Conservation (phyloP, 2,329 filamentous ascomycete genomes). For the Lachnellula hyalina region DNA sequence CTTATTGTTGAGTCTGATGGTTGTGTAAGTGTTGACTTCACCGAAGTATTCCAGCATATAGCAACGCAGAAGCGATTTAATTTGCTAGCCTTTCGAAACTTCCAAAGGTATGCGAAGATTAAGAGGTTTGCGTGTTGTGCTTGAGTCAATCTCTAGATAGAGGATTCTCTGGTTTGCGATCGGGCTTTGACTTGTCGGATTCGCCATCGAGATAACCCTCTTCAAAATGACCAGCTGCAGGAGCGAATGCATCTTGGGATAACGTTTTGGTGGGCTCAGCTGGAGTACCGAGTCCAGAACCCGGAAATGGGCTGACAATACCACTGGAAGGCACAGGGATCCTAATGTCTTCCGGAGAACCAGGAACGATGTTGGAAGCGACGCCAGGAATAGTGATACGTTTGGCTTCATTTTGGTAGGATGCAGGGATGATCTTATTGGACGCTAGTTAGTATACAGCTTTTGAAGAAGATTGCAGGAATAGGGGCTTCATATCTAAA, state of each 20-base stretch:
- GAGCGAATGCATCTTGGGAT: not conserved
- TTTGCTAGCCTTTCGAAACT: not conserved
- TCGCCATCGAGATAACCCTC: not conserved
- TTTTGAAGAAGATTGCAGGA: not conserved
- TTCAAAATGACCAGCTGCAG: not conserved
- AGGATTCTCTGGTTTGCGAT: conserved; percentile 10
- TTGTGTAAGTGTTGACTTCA: too few species aligned
- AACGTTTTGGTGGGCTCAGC: conserved; percentile 9
- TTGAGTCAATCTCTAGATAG: conserved; percentile 6
- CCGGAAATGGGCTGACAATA: conserved; percentile 27
- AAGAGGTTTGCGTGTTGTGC: not conserved
- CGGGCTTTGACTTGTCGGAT: not conserved
- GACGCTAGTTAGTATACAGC: conserved; percentile 2
- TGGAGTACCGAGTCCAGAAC: conserved; percentile 21
- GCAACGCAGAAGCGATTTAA: not conserved
- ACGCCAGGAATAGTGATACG: conserved; percentile 77
- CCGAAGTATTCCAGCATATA: too few species aligned
- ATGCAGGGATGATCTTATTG: conserved; percentile 77
- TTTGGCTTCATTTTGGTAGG: conserved; percentile 94
- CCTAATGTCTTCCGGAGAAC: conserved; percentile 74
- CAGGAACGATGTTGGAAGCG: conserved; percentile 60
- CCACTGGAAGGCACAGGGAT: conserved; percentile 65
- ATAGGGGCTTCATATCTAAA: not conserved
- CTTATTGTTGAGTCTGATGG: too few species aligned
- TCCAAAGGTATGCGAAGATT: not conserved